Conservation (phyloP, 108 stramenopile species). For the Schizochytrium sp. region DNA sequence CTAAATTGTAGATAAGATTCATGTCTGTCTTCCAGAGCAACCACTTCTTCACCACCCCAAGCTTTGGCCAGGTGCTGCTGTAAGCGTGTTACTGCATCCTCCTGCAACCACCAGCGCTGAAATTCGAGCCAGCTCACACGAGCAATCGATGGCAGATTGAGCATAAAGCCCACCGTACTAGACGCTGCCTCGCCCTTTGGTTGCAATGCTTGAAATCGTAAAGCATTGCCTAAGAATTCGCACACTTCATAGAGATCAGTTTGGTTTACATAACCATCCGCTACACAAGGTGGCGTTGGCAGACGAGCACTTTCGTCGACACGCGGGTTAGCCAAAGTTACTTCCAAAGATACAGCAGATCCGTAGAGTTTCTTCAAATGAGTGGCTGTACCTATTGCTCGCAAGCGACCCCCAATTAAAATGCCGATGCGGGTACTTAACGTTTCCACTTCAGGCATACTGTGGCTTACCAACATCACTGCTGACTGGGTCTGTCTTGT, state of each 20-base stretch:
- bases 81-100: constrained; percentile 5
- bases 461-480: neutral
- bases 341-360: neutral
- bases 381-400: constrained; percentile 15
- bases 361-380: neutral
- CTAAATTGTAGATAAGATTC: neutral
- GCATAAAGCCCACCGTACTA: neutral
- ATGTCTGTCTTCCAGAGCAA: constrained; percentile 45
- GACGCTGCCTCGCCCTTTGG: neutral
- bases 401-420: constrained; percentile 25
- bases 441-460: constrained; percentile 42
- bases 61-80: neutral
- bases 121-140: constrained; percentile 26
- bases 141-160: neutral
- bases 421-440: constrained; percentile 37
- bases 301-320: neutral
- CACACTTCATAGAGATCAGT: neutral
- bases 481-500: constrained; percentile 25
- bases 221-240: neutral
- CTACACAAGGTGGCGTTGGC: neutral
- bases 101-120: constrained; percentile 46
- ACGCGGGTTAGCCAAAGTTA: neutral
- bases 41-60: neutral
- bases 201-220: neutral
- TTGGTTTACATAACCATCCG: neutral